Evolutionary conservation across 2,329 filamentous ascomycete species (phyloP), one percentile per base, ranked within the genome.

Genomic region (Curvularia sp.): DNA sequence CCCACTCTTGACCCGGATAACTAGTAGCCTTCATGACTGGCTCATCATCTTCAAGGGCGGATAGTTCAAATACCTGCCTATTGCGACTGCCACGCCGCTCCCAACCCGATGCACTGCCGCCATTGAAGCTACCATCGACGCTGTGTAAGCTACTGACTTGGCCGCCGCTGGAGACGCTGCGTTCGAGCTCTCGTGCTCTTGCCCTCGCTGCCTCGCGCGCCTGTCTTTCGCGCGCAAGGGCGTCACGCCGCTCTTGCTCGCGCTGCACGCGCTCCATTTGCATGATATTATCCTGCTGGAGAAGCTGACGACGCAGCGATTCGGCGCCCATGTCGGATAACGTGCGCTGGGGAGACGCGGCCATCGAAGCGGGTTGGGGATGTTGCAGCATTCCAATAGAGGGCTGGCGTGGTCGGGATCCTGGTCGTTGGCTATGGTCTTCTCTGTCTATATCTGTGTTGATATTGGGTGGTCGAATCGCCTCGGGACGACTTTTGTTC

Each of bases 1-100:
- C 85, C 87, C 88, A 91, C 73, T 90, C 88, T 77, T 89, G 86
- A 0, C 88, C 88, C 0, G 88, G 88, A 73, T 90, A 91, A 70
- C 84, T 87, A 12, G 87, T 88, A 6, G 87, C 87, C 47, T 80
- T 83, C 88, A 91, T 90, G 57, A 82, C 78, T 12, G 84, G 82
- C 69, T 78, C 72, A 13, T 81, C 79, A n/a, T 81, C 79, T 30
- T 80, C 77, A 39, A 78, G 75, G 15, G 73, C 74, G 21, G 72
- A 67, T 45, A 76, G 43, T 53, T 74, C 74, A 50, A 76, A 77
- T 1, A 76, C 70, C 4, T 64, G 67, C 23, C 69, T 60, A 7
- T 49, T 50, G 3, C 53, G 57, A 36, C 67, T 70, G 38, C 67
- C 68, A 7, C 71, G 69, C 12, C 62, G 64, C 59, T 73, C 73